Conservation (phyloP, 768 basidiomycete genomes). For the Naganishia onofrii region DNA sequence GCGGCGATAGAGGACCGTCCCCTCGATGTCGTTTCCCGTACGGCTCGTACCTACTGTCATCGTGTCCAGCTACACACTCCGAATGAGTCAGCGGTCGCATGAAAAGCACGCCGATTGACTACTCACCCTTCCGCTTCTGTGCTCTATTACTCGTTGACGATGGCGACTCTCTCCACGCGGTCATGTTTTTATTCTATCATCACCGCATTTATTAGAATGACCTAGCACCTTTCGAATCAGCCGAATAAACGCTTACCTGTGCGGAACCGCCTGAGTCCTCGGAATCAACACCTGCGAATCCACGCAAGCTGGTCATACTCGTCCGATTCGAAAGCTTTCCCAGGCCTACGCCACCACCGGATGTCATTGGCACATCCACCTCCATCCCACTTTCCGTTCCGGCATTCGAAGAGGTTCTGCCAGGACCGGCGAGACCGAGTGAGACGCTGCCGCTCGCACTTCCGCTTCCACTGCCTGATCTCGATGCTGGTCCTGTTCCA, state of each 20-base stretch:
- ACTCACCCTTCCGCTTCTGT: conserved; percentile 31
- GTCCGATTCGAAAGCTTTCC: conserved; percentile 12
- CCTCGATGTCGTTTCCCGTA: conserved; percentile 32
- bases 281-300: neutral
- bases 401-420: neutral
- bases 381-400: conserved; percentile 27
- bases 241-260: neutral
- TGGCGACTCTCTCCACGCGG: conserved; percentile 31
- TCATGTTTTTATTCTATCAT: conserved; percentile 18
- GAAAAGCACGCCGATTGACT: neutral
- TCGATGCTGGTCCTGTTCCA: neutral
- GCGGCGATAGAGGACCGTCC: conserved; percentile 10
- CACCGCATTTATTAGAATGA: too few relatives aligned
- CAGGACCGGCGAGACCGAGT: neutral
- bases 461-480: conserved; percentile 18
- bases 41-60: conserved; percentile 31
- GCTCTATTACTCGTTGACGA: conserved; percentile 18
- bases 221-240: neutral
- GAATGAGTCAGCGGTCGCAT: too few relatives aligned
- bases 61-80: conserved; percentile 11
- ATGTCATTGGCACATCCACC: conserved; percentile 23
- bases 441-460: conserved; percentile 13
- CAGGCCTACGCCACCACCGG: neutral
- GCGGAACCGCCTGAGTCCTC: conserved; percentile 3
- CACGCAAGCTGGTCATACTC: conserved; percentile 25